These are phyloP conservation scores for Danielozyma ontarioensis DNA, from an alignment of 805 yeast genomes.

Conservation along the genomic window DNA sequence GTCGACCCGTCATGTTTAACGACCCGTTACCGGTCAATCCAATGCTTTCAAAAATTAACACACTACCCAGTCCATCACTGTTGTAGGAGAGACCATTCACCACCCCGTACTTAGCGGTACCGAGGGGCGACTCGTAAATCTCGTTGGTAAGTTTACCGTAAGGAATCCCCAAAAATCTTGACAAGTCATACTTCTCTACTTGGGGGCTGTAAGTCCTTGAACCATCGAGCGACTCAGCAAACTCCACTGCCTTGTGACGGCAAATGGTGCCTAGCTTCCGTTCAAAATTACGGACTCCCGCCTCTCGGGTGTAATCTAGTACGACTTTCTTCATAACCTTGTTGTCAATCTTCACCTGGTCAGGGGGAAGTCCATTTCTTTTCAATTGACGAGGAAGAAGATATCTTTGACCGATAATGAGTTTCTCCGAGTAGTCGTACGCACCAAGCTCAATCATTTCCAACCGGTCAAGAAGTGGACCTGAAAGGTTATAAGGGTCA, in stretches of 20 bases:
- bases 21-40: constrained; percentile 45
- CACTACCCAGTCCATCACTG: constrained; percentile 81
- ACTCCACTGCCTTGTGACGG: constrained; percentile 77
- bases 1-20: constrained; percentile 70
- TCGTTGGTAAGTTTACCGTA: constrained; percentile 33
- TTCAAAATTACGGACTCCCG: constrained; percentile 82
- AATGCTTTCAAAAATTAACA: constrained; percentile 72
- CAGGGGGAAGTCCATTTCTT: constrained; percentile 55
- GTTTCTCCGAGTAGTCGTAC: constrained; percentile 73
- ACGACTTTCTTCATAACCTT: constrained; percentile 59
- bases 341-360: constrained; percentile 40
- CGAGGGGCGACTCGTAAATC: constrained; percentile 32
- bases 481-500: constrained; percentile 62
- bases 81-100: constrained; percentile 88
- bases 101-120: constrained; percentile 58
- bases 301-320: constrained; percentile 70
- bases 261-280: constrained; percentile 71
- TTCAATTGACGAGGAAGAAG: constrained; percentile 71
- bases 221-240: constrained; percentile 27
- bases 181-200: constrained; percentile 52
- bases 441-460: constrained; percentile 77
- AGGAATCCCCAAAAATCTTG: constrained; percentile 67
- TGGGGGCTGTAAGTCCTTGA: constrained; percentile 26
- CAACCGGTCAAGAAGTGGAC: constrained; percentile 78
- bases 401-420: constrained; percentile 62